phyloP scores from a whole-genome alignment of 192 early-diverging fungal genomes.

The Diversispora epigaea region DNA sequence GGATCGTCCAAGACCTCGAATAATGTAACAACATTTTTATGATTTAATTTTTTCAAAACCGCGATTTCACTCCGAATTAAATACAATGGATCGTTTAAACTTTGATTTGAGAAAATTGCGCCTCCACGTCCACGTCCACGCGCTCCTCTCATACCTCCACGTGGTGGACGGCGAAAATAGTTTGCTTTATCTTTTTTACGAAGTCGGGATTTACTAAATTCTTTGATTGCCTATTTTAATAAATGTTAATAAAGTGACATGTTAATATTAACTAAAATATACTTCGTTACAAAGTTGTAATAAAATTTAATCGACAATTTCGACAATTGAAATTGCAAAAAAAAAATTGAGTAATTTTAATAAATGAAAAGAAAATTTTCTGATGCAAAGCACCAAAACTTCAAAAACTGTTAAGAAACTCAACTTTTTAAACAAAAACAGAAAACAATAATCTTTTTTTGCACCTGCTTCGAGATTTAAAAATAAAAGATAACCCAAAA shows the following conservation, averaged over 20 bases:
- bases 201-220: constrained; percentile 85
- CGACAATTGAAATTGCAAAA: too few species aligned
- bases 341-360: too few species aligned
- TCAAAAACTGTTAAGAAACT: too few species aligned
- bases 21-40: constrained; percentile 82
- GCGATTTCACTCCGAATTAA: constrained; percentile 88
- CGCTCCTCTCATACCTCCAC: constrained; percentile 55
- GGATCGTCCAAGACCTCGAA: constrained; percentile 94
- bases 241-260: not conserved
- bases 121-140: constrained; percentile 49
- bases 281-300: not conserved
- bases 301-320: not conserved
- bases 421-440: too few species aligned
- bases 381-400: too few species aligned
- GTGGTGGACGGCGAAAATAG: constrained; percentile 47
- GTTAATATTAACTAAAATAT: not conserved
- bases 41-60: constrained; percentile 91
- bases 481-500: not conserved
- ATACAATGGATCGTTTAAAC: constrained; percentile 70
- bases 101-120: constrained; percentile 36
- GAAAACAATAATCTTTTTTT: too few species aligned
- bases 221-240: constrained; percentile 81
- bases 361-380: too few species aligned
- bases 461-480: not conserved
- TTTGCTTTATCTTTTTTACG: constrained; percentile 67